Conservation (phyloP, 2,329 filamentous ascomycete genomes). For the Trichoderma polysporum region DNA sequence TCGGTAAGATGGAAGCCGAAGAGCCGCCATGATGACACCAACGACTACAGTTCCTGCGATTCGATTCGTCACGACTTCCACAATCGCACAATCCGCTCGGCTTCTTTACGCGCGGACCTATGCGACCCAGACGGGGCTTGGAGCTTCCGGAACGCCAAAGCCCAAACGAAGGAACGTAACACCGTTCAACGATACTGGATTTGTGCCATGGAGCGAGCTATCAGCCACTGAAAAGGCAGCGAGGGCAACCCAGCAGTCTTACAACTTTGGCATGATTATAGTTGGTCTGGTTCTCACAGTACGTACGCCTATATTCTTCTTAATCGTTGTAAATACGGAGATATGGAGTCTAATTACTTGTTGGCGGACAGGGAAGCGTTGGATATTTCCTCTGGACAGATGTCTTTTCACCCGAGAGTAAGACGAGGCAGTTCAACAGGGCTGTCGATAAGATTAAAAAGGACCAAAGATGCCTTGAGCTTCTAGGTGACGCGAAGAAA, state of each 20-base stretch:
- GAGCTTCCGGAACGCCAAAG: constrained; percentile 33
- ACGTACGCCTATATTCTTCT: constrained; percentile 24
- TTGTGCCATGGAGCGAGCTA: constrained; percentile 76
- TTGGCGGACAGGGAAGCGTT: constrained; percentile 63
- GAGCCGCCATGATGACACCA: constrained; percentile 48
- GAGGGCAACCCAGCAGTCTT: constrained; percentile 82
- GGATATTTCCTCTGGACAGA: constrained; percentile 76
- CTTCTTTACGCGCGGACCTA: constrained; percentile 50
- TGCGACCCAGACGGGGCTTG: constrained; percentile 56
- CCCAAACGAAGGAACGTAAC: constrained; percentile 70
- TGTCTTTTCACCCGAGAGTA: constrained; percentile 81
- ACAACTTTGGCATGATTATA: constrained; percentile 79
- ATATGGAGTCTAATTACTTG: background rate
- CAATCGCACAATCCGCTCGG: constrained; percentile 33
- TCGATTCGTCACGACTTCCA: constrained; percentile 35
- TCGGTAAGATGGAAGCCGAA: constrained; percentile 37
- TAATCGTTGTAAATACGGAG: background rate
- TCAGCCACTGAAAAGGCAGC: constrained; percentile 75
- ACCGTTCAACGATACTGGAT: constrained; percentile 81
- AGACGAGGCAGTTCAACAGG: constrained; percentile 84
- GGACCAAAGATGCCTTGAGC: constrained; percentile 66
- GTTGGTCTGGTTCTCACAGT: constrained; percentile 76
- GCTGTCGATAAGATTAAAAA: constrained; percentile 76
- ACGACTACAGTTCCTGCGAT: constrained; percentile 38
- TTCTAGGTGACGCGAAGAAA: constrained; percentile 73